Conservation (phyloP, 148 eudicot genomes). For the Chenopodium formosanum region DNA sequence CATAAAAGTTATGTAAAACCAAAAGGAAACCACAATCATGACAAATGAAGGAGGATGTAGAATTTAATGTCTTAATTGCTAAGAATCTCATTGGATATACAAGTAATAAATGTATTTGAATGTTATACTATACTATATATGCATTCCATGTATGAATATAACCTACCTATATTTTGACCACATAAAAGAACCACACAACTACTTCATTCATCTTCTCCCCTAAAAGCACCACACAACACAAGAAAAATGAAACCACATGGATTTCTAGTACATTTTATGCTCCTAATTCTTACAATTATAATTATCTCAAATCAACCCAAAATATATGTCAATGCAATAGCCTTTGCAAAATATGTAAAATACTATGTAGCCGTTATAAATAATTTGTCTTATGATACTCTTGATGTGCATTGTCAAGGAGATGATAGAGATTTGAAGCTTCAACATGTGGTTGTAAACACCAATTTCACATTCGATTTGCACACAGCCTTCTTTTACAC, state of each 20-base stretch:
- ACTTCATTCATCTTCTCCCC: too few relatives aligned
- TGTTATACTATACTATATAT: too few relatives aligned
- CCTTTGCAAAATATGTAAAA: neutral
- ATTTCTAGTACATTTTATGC: neutral
- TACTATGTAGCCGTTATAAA: constrained; percentile 5
- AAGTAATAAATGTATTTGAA: too few relatives aligned
- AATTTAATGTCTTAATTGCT: too few relatives aligned
- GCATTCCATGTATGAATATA: too few relatives aligned
- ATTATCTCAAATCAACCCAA: neutral
- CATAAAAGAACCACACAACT: too few relatives aligned
- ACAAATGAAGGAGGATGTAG: too few relatives aligned
- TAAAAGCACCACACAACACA: too few relatives aligned
- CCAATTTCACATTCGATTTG: constrained; percentile 15
- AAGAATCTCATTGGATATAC: too few relatives aligned
- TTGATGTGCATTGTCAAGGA: constrained; percentile 12
- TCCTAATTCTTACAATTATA: neutral
- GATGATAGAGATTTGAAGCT: neutral
- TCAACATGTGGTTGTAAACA: neutral
- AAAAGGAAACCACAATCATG: too few relatives aligned
- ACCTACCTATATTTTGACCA: too few relatives aligned
- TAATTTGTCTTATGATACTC: neutral
- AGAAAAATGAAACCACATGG: neutral
- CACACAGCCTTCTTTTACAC: neutral
- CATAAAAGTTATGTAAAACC: too few relatives aligned
- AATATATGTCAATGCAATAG: constrained; percentile 9